phyloP scores from a whole-genome alignment of 129 eudicot species.

The Arctium lappa region DNA sequence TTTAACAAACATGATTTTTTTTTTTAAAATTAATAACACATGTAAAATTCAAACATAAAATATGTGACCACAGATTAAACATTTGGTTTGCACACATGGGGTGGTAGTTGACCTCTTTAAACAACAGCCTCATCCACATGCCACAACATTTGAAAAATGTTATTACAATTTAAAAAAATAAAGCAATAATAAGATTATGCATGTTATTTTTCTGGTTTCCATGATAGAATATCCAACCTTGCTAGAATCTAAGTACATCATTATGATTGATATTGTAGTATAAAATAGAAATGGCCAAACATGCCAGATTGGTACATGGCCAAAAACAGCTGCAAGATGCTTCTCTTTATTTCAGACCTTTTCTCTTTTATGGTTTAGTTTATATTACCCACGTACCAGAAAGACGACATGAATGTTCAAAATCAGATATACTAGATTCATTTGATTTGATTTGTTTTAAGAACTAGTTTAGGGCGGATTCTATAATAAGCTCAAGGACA shows the following conservation, averaged over 20 bases:
- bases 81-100: slow-evolving; percentile 22
- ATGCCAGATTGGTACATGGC: slow-evolving; percentile 24
- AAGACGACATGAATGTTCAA: neutral
- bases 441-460: neutral
- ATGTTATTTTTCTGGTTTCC: slow-evolving; percentile 4
- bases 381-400: neutral
- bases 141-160: neutral
- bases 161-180: neutral
- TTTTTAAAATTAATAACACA: neutral
- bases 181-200: neutral
- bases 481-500: neutral
- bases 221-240: slow-evolving; percentile 18
- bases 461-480: neutral
- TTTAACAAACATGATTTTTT: too few species aligned
- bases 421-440: neutral
- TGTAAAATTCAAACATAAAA: neutral
- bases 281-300: slow-evolving; percentile 8
- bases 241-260: slow-evolving; percentile 15
- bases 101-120: slow-evolving; percentile 32
- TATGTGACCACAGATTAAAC: slow-evolving; percentile 3
- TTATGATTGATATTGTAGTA: neutral
- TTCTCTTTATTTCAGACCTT: neutral
- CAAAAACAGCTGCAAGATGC: slow-evolving; percentile 18
- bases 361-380: neutral
- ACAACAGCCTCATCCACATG: slow-evolving; percentile 16